Percentiles rank a stretch among this genome's conserved stretches.
Evolutionary conservation across 768 basidiomycete species (phyloP).

Genomic region (Lentinula aciculospora): DNA sequence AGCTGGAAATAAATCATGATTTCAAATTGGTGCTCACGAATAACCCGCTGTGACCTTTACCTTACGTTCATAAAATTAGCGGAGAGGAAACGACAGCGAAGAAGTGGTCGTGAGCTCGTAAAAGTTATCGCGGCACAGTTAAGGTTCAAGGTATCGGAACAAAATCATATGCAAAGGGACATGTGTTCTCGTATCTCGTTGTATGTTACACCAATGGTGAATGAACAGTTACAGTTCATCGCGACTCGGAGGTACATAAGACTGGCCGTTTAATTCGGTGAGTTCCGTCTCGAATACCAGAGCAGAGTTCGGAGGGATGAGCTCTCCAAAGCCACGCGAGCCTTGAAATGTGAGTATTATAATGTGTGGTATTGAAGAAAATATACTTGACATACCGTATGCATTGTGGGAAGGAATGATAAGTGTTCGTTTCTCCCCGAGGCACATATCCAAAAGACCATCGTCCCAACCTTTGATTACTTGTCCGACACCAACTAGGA

Average conservation of each 20-base stretch:
- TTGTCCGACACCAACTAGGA: slow-evolving; percentile 68
- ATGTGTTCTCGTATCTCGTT: too few species aligned
- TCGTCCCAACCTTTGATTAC: slow-evolving; percentile 87
- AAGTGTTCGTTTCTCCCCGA: slow-evolving; percentile 82
- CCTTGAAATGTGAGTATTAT: slow-evolving; percentile 34
- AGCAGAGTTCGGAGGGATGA: slow-evolving; percentile 77
- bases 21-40: too few species aligned
- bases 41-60: too few species aligned
- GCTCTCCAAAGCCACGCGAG: slow-evolving; percentile 61
- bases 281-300: slow-evolving; percentile 88
- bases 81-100: too few species aligned
- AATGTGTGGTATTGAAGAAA: not conserved
- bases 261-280: slow-evolving; percentile 50
- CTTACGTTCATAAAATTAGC: too few species aligned
- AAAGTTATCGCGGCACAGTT: too few species aligned
- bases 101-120: too few species aligned
- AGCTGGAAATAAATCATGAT: too few species aligned
- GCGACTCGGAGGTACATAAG: slow-evolving; percentile 14
- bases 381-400: slow-evolving; percentile 56
- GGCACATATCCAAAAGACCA: slow-evolving; percentile 79
- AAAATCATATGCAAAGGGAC: too few species aligned
- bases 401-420: slow-evolving; percentile 78
- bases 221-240: slow-evolving; percentile 45
- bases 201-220: too few species aligned
- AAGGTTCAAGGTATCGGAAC: too few species aligned